Percentiles rank a stretch among this genome's conserved stretches.
phyloP scores from a whole-genome alignment of 306 rosid species.

The Fragaria vesca region DNA sequence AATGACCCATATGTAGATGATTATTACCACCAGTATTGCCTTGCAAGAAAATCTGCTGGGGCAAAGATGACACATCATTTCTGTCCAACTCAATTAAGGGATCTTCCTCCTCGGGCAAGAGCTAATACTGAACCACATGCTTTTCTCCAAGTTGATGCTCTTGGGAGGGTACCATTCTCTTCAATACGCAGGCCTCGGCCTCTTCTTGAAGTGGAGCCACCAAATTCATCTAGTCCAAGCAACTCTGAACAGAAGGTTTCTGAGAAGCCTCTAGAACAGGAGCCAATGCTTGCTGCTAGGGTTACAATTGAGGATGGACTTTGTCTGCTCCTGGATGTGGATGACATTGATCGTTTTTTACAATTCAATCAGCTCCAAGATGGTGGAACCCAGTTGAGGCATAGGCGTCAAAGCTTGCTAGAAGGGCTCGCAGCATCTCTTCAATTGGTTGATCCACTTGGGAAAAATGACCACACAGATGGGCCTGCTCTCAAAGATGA shows the following conservation, averaged over 20 bases:
- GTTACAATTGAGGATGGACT: constrained; percentile 90
- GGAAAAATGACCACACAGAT: constrained; percentile 56
- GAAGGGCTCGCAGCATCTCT: constrained; percentile 83
- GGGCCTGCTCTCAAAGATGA: constrained; percentile 84
- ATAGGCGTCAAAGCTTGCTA: constrained; percentile 62
- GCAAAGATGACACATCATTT: constrained; percentile 89
- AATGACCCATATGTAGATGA: constrained; percentile 99
- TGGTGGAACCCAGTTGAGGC: constrained; percentile 62
- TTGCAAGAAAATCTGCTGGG: constrained; percentile 70
- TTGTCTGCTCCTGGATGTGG: constrained; percentile 92
- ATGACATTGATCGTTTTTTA: constrained; percentile 91
- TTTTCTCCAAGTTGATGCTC: constrained; percentile 98
- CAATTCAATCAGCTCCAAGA: constrained; percentile 87
- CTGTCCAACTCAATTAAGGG: constrained; percentile 84
- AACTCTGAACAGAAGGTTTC: constrained; percentile 61
- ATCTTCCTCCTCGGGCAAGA: constrained; percentile 75
- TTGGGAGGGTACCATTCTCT: constrained; percentile 97
- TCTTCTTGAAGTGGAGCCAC: constrained; percentile 92
- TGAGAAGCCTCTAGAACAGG: constrained; percentile 95
- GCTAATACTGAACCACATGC: constrained; percentile 88
- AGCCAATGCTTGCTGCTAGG: constrained; percentile 95
- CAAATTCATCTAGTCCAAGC: constrained; percentile 53
- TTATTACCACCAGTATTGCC: constrained; percentile 91
- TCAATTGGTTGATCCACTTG: constrained; percentile 90
- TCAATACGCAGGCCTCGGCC: constrained; percentile 99